A percentile compares a stretch with the other conserved stretches of the same genome.
These are phyloP conservation scores for Rhizophagus sp. DNA, from an alignment of 192 early-diverging fungal genomes.

Conservation along the genomic window DNA sequence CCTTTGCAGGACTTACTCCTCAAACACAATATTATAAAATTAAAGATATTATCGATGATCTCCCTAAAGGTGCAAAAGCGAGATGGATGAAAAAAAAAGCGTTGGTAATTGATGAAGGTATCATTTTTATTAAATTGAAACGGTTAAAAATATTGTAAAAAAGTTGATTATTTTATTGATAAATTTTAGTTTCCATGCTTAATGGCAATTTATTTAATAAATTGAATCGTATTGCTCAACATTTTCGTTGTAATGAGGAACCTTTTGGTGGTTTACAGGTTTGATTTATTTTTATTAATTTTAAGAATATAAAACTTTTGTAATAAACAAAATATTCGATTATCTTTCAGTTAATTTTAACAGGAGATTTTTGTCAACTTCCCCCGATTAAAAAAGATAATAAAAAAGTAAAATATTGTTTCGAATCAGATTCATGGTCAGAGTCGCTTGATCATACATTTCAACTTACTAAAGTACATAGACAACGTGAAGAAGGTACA, in stretches of 20 bases:
- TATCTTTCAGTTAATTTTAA: slow-evolving; percentile 33
- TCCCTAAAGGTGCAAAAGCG: slow-evolving; percentile 25
- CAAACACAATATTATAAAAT: slow-evolving; percentile 46
- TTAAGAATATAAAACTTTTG: neutral
- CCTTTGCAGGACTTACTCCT: slow-evolving; percentile 60
- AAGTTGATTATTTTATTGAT: neutral
- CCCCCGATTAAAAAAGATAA: slow-evolving; percentile 62
- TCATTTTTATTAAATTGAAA: neutral
- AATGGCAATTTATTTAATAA: slow-evolving; percentile 75
- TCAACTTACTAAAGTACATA: slow-evolving; percentile 75
- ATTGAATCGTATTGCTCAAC: slow-evolving; percentile 64
- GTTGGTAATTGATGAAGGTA: slow-evolving; percentile 75
- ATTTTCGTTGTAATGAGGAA: slow-evolving; percentile 31
- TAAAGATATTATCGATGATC: slow-evolving; percentile 29
- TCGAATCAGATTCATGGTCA: slow-evolving; percentile 64
- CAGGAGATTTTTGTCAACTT: slow-evolving; percentile 83
- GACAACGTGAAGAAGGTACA: slow-evolving; percentile 68
- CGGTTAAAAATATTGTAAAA: neutral
- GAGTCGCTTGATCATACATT: slow-evolving; percentile 52
- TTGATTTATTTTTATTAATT: neutral
- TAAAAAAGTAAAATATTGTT: slow-evolving; percentile 51
- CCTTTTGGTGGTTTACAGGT: slow-evolving; percentile 80
- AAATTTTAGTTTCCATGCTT: slow-evolving; percentile 63
- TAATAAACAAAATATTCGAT: neutral
- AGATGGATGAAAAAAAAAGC: slow-evolving; percentile 62